Evolutionary conservation across 495 filamentous ascomycete species (phyloP).

Genomic region (Podospora didyma): DNA sequence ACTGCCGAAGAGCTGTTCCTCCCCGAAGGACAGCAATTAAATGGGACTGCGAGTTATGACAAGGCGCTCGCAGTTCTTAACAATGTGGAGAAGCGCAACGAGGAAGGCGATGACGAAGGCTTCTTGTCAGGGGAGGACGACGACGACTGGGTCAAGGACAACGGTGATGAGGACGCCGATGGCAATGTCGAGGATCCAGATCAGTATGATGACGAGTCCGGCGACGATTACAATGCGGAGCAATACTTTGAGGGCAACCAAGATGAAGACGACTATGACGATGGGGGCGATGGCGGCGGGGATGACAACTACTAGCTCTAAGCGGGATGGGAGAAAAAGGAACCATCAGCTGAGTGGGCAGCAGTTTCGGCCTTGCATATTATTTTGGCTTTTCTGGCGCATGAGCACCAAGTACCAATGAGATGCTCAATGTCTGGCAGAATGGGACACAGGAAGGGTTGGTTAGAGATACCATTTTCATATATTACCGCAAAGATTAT

Average conservation of each 20-base stretch:
- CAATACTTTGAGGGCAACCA: conserved; percentile 50
- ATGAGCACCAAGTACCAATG: background rate
- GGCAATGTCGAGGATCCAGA: conserved; percentile 42
- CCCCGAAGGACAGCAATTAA: conserved; percentile 11
- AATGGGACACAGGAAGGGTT: background rate
- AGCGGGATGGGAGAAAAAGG: too few species aligned
- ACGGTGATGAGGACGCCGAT: conserved; percentile 32
- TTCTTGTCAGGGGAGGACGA: conserved; percentile 37
- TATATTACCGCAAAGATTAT: too few species aligned
- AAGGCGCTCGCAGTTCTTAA: conserved; percentile 34
- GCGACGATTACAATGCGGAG: conserved; percentile 54
- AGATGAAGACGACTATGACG: conserved; percentile 46
- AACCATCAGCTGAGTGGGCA: background rate
- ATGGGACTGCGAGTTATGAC: conserved; percentile 21
- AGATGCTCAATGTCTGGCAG: background rate
- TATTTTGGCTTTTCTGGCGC: conserved; percentile 5
- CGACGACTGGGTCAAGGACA: conserved; percentile 39
- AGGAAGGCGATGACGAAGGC: conserved; percentile 37
- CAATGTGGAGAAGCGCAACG: conserved; percentile 33
- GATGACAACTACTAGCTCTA: conserved; percentile 12
- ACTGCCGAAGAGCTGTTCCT: conserved; percentile 31
- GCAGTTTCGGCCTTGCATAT: conserved; percentile 4
- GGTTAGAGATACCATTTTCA: conserved; percentile 22
- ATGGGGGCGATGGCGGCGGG: conserved; percentile 39
- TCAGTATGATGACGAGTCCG: conserved; percentile 44